Evolutionary conservation across 2,329 filamentous ascomycete genomes (phyloP).

Genomic region (Colletotrichum eleusines): DNA sequence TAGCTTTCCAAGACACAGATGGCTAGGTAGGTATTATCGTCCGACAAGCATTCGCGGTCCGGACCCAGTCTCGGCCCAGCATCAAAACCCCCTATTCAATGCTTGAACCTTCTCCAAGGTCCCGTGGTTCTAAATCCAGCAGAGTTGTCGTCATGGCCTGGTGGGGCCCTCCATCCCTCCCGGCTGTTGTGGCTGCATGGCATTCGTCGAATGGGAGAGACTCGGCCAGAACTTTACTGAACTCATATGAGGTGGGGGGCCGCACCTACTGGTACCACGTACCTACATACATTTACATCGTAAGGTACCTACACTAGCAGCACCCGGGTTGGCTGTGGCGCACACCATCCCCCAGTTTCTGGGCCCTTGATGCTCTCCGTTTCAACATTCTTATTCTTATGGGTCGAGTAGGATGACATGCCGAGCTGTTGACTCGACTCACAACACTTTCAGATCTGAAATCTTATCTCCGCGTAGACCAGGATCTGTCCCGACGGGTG

Average conservation of each 20-base stretch:
- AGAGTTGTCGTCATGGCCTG: slow-evolving; percentile 37
- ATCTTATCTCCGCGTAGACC: slow-evolving; percentile 12
- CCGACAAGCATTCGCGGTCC: slow-evolving; percentile 9
- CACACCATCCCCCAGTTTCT: not conserved
- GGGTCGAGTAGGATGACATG: slow-evolving; percentile 1
- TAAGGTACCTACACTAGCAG: no score
- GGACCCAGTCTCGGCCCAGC: slow-evolving; percentile 19
- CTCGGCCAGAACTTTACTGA: not conserved
- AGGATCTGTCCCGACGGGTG: not conserved
- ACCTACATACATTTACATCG: no score
- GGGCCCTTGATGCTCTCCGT: not conserved
- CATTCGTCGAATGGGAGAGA: slow-evolving; percentile 17
- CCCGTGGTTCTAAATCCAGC: slow-evolving; percentile 35
- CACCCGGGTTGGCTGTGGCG: not conserved
- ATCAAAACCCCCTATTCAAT: slow-evolving; percentile 20
- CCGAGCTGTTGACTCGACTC: slow-evolving; percentile 31
- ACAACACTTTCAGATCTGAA: slow-evolving; percentile 7
- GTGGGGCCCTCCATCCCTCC: slow-evolving; percentile 17
- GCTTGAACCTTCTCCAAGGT: slow-evolving; percentile 33
- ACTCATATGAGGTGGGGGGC: slow-evolving; percentile 22
- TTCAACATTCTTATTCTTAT: not conserved
- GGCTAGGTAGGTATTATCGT: no score
- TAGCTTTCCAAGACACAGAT: not conserved
- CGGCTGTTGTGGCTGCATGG: slow-evolving; percentile 22
- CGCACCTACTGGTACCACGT: no score